These are phyloP conservation scores for Pythium sukuiense DNA, from an alignment of 352 stramenopile species.

Conservation along the genomic window DNA sequence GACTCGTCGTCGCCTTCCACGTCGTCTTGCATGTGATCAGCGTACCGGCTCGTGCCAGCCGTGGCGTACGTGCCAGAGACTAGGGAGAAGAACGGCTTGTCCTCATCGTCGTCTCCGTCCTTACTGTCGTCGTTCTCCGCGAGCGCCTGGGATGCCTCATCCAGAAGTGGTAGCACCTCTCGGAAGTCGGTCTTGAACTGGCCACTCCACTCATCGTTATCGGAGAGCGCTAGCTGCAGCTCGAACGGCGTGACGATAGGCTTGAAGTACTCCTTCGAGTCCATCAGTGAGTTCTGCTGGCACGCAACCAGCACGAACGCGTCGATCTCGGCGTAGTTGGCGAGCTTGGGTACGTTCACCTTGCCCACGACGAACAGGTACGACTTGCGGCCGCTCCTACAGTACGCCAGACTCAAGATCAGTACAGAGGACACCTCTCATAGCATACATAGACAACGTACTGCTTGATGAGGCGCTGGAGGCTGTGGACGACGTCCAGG, in stretches of 20 bases:
- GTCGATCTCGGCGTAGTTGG: conserved; percentile 98
- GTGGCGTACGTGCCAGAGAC: conserved; percentile 76
- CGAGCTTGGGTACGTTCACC: conserved; percentile 96
- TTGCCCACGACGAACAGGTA: conserved; percentile 98
- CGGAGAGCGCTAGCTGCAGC: conserved; percentile 92
- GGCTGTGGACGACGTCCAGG: conserved; percentile 87
- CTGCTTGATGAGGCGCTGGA: conserved; percentile 89
- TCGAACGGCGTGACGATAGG: conserved; percentile 94
- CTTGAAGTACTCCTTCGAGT: conserved; percentile 91
- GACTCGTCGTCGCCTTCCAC: conserved; percentile 26
- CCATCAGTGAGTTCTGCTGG: conserved; percentile 94
- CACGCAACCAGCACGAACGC: conserved; percentile 96
- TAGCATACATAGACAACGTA: conserved; percentile 27
- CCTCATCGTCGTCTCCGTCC: conserved; percentile 34
- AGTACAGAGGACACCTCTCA: not conserved
- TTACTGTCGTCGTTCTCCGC: conserved; percentile 22
- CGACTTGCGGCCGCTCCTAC: conserved; percentile 90
- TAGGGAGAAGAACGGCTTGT: conserved; percentile 85
- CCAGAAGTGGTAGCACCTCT: conserved; percentile 69
- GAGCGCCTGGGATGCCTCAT: conserved; percentile 38
- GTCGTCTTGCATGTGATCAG: conserved; percentile 16
- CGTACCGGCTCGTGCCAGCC: conserved; percentile 25
- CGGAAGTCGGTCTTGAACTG: conserved; percentile 84
- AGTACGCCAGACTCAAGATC: conserved; percentile 5
- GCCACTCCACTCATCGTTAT: conserved; percentile 86